Conservation (phyloP, 169 alveolate species). For the Perkinsus marinus region DNA sequence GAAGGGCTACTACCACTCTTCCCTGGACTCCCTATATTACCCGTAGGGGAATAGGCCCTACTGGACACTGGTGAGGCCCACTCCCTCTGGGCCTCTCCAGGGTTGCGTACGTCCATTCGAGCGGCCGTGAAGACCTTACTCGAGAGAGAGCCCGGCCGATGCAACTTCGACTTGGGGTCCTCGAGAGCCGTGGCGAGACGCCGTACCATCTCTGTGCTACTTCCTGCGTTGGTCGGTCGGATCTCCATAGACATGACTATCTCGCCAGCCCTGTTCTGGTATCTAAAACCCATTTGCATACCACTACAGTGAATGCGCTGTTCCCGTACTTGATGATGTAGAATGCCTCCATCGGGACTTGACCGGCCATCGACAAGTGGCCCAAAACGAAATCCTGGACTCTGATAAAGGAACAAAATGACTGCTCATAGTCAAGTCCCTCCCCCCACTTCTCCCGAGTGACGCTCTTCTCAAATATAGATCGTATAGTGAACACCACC, state of each 20-base stretch:
- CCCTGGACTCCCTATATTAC: not conserved
- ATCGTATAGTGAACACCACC: not conserved
- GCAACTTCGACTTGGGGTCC: not conserved
- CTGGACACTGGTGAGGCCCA: not conserved
- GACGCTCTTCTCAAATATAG: not conserved
- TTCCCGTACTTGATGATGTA: not conserved
- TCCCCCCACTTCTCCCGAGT: not conserved
- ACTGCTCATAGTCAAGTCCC: not conserved
- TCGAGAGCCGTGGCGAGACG: not conserved
- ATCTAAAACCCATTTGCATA: not conserved
- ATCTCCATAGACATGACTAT: not conserved
- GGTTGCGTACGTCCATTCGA: not conserved
- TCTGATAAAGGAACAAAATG: not conserved
- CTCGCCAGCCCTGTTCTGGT: not conserved
- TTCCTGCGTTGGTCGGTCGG: not conserved
- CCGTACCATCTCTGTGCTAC: not conserved
- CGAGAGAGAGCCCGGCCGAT: not conserved
- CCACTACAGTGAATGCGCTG: no score
- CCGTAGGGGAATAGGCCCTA: not conserved
- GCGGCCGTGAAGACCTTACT: not conserved
- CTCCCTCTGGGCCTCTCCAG: not conserved
- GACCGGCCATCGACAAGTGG: not conserved
- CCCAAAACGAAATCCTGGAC: not conserved
- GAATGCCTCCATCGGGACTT: not conserved
- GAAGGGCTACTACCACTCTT: not conserved